Percentiles rank a stretch among this genome's conserved stretches.
These are phyloP conservation scores for Ophiostoma sp. DNA, from an alignment of 2,329 filamentous ascomycete species.

Conservation along the genomic window DNA sequence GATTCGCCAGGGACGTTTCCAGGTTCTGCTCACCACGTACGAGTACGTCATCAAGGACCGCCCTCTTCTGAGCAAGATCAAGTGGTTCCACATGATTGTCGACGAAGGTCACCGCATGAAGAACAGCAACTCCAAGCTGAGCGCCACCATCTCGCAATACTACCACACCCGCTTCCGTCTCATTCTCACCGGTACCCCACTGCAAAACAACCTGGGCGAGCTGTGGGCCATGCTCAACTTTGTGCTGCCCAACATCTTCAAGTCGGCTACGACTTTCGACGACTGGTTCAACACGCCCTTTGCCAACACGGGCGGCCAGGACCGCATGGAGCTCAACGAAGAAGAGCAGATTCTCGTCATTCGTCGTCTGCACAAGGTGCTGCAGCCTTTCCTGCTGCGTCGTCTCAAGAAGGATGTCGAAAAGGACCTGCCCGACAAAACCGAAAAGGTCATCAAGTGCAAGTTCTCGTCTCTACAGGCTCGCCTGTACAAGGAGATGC, in stretches of 20 bases:
- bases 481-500: conserved; percentile 95
- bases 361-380: conserved; percentile 94
- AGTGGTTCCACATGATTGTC: conserved; percentile 99
- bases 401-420: conserved; percentile 99
- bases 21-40: conserved; percentile 95
- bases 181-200: conserved; percentile 93
- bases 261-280: conserved; percentile 97
- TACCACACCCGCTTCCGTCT: conserved; percentile 93
- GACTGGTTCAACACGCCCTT: conserved; percentile 99
- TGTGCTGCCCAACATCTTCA: conserved; percentile 97
- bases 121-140: conserved; percentile 94
- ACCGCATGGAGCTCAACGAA: conserved; percentile 99
- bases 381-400: conserved; percentile 93
- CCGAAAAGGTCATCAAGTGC: conserved; percentile 98
- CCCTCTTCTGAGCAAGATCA: conserved; percentile 93
- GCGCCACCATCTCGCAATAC: conserved; percentile 90
- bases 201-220: conserved; percentile 96
- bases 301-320: conserved; percentile 94
- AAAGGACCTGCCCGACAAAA: conserved; percentile 98
- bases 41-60: conserved; percentile 99
- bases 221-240: conserved; percentile 99
- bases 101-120: conserved; percentile 99
- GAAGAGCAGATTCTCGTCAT: conserved; percentile 99
- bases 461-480: conserved; percentile 93
- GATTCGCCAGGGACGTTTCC: conserved; percentile 92